These are phyloP conservation scores for Marasmius oreades DNA, from an alignment of 1,284 basidiomycete genomes.

Conservation along the genomic window DNA sequence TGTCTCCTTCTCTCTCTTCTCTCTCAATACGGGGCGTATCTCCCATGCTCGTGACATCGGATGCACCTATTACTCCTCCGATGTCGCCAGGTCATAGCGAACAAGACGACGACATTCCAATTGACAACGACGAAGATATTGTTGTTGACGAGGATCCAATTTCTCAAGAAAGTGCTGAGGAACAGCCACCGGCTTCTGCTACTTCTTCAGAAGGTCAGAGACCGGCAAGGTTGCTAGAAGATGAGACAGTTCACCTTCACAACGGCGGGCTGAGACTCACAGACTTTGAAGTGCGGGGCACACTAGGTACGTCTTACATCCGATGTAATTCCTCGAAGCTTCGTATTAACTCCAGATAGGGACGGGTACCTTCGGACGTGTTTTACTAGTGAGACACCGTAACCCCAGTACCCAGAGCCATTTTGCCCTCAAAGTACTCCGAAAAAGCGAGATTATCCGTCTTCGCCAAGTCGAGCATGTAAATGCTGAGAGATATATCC, in stretches of 20 bases:
- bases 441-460: slow-evolving; percentile 90
- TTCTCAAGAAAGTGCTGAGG: slow-evolving; percentile 13
- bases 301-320: slow-evolving; percentile 52
- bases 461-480: slow-evolving; percentile 98
- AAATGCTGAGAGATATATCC: slow-evolving; percentile 94
- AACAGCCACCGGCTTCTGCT: slow-evolving; percentile 17
- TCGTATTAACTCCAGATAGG: slow-evolving; percentile 43
- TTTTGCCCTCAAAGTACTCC: slow-evolving; percentile 92
- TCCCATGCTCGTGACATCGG: slow-evolving; percentile 21
- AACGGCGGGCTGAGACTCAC: slow-evolving; percentile 58
- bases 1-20: slow-evolving; percentile 1
- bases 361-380: slow-evolving; percentile 92
- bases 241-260: slow-evolving; percentile 63
- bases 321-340: slow-evolving; percentile 6
- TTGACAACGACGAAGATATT: slow-evolving; percentile 21
- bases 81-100: slow-evolving; percentile 48
- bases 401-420: slow-evolving; percentile 52
- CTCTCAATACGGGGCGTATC: slow-evolving; percentile 1
- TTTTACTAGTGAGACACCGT: slow-evolving; percentile 77
- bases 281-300: slow-evolving; percentile 79
- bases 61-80: slow-evolving; percentile 57
- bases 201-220: slow-evolving; percentile 27
- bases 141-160: slow-evolving; percentile 10
- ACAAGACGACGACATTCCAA: slow-evolving; percentile 14
- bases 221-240: slow-evolving; percentile 60